Evolutionary conservation across 2,329 filamentous ascomycete species (phyloP), one percentile per base, ranked within the genome.

Genomic region (Fusarium cyanostomum): DNA sequence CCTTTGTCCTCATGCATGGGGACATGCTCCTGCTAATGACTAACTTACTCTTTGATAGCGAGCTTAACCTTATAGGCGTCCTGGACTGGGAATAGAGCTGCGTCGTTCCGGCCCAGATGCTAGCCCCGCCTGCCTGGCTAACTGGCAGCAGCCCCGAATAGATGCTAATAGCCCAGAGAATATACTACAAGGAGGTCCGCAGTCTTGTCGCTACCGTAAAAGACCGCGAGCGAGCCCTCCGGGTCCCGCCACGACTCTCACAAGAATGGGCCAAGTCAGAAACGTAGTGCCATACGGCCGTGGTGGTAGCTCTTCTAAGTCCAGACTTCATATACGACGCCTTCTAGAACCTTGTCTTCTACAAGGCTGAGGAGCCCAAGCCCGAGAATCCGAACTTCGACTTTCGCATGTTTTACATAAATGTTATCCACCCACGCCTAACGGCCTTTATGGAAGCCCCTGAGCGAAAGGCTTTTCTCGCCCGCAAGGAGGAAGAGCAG

Each of bases 81-180:
- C 34, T 51, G 16, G 46, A 51, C 28, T 51, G 46, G 46, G 35
- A 41, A 41, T 51, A 26, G 35, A 41, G 35, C 35, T 34, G 30
- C 7, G 46, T 41, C 12, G 16, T 41, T 24, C 35, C 35, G 4
- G 35, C 28, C 16, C 27, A 51, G 35, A 41, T 51, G 35, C 16
- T 51, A 21, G 46, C 41, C 12, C 46, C 35, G 16, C 46, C 46
- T 4, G 46, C 33, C 24, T 51, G 46, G 46, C 35, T 51, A 8
- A 50, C 11, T 4, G 49, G 49, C 11, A 13, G 48, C 13, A 13
- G 7, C 18, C 18, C 48, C 8, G 12, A 35, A 9, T 51, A 18
- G 48, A 35, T 42, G 18, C 18, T 51, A 5, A 16, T 18, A 8
- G n/a, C 15, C 35, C 12, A n/a, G 8, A 35, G 7, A 11, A 3